These are phyloP conservation scores for Phycomyces blakesleeanus DNA, from an alignment of 192 early-diverging fungal genomes.

Conservation along the genomic window DNA sequence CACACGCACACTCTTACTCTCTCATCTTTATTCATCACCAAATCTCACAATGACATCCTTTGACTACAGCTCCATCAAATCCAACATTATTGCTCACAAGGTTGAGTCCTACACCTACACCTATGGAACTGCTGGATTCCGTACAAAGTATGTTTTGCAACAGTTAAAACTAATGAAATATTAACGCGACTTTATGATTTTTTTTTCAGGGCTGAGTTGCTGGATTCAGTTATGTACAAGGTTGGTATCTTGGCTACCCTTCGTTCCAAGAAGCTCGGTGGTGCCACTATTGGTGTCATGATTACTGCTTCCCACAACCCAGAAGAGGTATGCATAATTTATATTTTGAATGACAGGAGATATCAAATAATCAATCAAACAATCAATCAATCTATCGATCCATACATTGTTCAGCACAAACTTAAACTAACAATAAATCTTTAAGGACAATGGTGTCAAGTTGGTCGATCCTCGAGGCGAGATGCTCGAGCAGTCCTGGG, in stretches of 20 bases:
- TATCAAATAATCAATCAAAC: too few relatives aligned
- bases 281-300: slow-evolving; percentile 92
- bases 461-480: slow-evolving; percentile 97
- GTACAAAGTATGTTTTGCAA: slow-evolving; percentile 64
- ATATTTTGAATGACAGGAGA: too few relatives aligned
- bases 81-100: slow-evolving; percentile 20
- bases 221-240: slow-evolving; percentile 92
- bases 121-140: slow-evolving; percentile 98
- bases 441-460: slow-evolving; percentile 96
- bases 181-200: background rate
- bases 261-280: slow-evolving; percentile 82
- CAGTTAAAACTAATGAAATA: too few relatives aligned
- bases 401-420: background rate
- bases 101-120: slow-evolving; percentile 24
- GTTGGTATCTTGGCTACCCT: slow-evolving; percentile 88
- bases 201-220: slow-evolving; percentile 65
- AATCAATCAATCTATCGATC: too few relatives aligned
- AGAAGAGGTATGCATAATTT: slow-evolving; percentile 54
- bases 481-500: slow-evolving; percentile 97
- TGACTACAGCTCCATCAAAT: slow-evolving; percentile 15
- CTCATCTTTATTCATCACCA: slow-evolving; percentile 1
- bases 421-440: background rate
- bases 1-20: too few relatives aligned
- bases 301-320: slow-evolving; percentile 99
- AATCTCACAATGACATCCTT: slow-evolving; percentile 11